Conservation (phyloP, 805 yeast genomes). For the Saturnispora saitoi region DNA sequence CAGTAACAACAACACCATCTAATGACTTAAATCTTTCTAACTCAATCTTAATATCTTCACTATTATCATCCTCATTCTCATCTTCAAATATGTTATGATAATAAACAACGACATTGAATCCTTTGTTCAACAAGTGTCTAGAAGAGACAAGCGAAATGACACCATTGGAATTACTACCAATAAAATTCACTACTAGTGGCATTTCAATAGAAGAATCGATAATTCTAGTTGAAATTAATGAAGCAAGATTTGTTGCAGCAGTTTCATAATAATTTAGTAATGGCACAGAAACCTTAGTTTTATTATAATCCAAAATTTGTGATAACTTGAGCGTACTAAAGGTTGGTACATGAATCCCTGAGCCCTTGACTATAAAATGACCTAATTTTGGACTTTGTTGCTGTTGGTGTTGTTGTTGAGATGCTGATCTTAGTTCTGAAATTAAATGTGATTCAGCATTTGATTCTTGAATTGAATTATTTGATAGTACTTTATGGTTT, state of each 20-base stretch:
- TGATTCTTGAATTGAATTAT: neutral
- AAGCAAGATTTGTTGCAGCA: constrained; percentile 59
- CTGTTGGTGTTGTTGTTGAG: neutral
- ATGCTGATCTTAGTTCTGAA: neutral
- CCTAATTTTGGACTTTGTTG: neutral
- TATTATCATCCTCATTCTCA: constrained; percentile 20
- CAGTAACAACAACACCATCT: constrained; percentile 61
- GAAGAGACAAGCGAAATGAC: constrained; percentile 71
- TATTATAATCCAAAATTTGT: constrained; percentile 58
- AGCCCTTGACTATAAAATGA: neutral
- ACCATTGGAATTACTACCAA: constrained; percentile 72
- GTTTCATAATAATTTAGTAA: constrained; percentile 47
- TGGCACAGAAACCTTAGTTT: constrained; percentile 45
- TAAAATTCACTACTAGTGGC: constrained; percentile 62
- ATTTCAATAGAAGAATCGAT: constrained; percentile 76
- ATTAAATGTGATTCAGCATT: neutral
- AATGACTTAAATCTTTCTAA: constrained; percentile 44
- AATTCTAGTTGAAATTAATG: constrained; percentile 47
- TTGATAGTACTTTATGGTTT: neutral
- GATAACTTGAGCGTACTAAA: constrained; percentile 73
- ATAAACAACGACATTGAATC: constrained; percentile 48
- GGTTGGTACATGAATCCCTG: constrained; percentile 35
- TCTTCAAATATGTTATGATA: neutral
- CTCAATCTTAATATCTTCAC: constrained; percentile 37
- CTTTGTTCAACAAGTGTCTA: constrained; percentile 67